A percentile compares a stretch with the other conserved stretches of the same genome.
Conservation (phyloP, 148 eudicot species). For the Bassia scoparia region DNA sequence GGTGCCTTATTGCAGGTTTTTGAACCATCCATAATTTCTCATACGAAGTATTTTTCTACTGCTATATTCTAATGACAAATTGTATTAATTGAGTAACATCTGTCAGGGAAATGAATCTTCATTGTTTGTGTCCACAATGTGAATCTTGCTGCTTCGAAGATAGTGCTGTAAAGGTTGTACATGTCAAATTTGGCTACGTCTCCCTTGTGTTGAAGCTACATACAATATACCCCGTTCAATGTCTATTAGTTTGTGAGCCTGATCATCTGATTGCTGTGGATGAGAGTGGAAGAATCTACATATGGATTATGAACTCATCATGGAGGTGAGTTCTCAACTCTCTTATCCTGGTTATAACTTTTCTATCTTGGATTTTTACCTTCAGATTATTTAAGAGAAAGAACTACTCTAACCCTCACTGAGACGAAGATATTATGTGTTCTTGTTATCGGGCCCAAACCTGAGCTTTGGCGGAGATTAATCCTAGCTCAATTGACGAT, state of each 20-base stretch:
- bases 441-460: not conserved
- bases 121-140: slow-evolving; percentile 69
- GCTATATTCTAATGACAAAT: not conserved
- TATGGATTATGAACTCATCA: slow-evolving; percentile 83
- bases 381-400: not conserved
- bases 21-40: not conserved
- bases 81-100: slow-evolving; percentile 3
- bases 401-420: not conserved
- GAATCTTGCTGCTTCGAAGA: slow-evolving; percentile 46
- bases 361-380: not conserved
- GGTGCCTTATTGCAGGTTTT: slow-evolving; percentile 80
- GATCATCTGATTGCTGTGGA: slow-evolving; percentile 63
- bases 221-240: slow-evolving; percentile 45
- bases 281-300: slow-evolving; percentile 74
- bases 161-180: slow-evolving; percentile 74
- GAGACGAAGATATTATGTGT: not conserved
- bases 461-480: not conserved
- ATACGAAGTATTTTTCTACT: not conserved
- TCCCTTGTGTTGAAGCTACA: slow-evolving; percentile 52
- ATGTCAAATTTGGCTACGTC: slow-evolving; percentile 62
- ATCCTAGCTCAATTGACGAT: too few relatives aligned
- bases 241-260: slow-evolving; percentile 78
- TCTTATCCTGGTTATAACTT: not conserved
- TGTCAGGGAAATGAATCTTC: slow-evolving; percentile 53
- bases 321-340: slow-evolving; percentile 64